Conservation (phyloP, 805 yeast species). For the Pachysolen tannophilus region DNA sequence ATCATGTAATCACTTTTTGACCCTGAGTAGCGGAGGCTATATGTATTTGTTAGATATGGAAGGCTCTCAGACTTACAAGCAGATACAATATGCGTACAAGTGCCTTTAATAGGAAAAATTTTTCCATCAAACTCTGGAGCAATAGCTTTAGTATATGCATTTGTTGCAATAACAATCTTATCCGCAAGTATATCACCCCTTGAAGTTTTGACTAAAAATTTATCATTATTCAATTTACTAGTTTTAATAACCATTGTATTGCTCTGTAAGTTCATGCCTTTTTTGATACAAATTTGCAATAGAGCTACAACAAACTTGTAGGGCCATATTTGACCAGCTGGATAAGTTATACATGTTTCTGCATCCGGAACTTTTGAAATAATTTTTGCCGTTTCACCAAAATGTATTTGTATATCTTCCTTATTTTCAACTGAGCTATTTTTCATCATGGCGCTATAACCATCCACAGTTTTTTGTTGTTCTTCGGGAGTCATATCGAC, state of each 20-base stretch:
- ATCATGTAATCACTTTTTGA: conserved; percentile 25
- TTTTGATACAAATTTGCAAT: conserved; percentile 21
- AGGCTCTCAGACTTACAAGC: conserved; percentile 14
- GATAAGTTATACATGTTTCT: conserved; percentile 25
- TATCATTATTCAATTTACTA: conserved; percentile 16
- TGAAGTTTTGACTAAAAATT: conserved; percentile 24
- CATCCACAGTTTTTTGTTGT: conserved; percentile 11
- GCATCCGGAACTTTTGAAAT: conserved; percentile 22
- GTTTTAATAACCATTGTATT: conserved; percentile 29
- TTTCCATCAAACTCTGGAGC: conserved; percentile 16
- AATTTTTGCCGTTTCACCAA: conserved; percentile 23
- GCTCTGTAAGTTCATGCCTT: conserved; percentile 33
- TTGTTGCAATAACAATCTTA: conserved; percentile 26
- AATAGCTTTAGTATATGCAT: conserved; percentile 19
- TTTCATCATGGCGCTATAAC: conserved; percentile 14
- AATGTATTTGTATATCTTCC: conserved; percentile 22
- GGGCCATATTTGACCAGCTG: conserved; percentile 39
- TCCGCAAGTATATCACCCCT: conserved; percentile 22
- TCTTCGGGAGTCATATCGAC: conserved; percentile 15
- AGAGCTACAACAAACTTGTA: conserved; percentile 29
- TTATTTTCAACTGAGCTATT: conserved; percentile 24
- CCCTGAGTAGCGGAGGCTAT: conserved; percentile 20
- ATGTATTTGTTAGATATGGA: conserved; percentile 24
- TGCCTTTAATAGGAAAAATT: conserved; percentile 23
- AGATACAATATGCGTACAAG: conserved; percentile 20